Conservation (phyloP, 768 basidiomycete species). For the Termitomyces titanicus region DNA sequence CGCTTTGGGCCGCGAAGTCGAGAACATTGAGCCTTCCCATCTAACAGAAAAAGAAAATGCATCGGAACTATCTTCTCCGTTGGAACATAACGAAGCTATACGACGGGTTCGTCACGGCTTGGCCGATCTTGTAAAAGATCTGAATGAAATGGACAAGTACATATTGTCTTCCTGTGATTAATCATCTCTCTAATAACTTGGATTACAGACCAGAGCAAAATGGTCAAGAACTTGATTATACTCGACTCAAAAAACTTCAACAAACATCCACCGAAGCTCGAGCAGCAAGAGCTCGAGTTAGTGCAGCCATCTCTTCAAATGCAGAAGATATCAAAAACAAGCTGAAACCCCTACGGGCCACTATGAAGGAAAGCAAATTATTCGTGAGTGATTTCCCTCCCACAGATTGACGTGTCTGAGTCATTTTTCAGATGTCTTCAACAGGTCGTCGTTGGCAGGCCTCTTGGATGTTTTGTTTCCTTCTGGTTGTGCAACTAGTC, state of each 20-base stretch:
- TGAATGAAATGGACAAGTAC: constrained; percentile 60
- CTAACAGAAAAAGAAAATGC: neutral
- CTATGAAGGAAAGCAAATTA: constrained; percentile 31
- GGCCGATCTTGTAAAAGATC: constrained; percentile 48
- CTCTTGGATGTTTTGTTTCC: constrained; percentile 29
- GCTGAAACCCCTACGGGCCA: constrained; percentile 29
- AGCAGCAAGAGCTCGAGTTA: constrained; percentile 42
- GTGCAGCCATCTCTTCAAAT: constrained; percentile 35
- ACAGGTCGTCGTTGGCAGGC: constrained; percentile 21
- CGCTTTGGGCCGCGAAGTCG: constrained; percentile 61
- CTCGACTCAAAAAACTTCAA: constrained; percentile 13
- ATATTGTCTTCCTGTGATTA: constrained; percentile 8
- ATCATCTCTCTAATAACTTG: constrained; percentile 1
- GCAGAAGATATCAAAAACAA: constrained; percentile 32
- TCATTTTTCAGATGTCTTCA: constrained; percentile 9
- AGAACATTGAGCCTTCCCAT: constrained; percentile 24
- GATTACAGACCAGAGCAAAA: constrained; percentile 31
- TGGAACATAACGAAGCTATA: constrained; percentile 50
- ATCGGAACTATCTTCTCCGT: constrained; percentile 18
- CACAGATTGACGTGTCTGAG: neutral
- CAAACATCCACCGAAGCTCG: constrained; percentile 24
- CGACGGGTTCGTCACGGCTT: constrained; percentile 56
- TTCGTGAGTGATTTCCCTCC: constrained; percentile 29
- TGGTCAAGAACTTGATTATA: constrained; percentile 33
- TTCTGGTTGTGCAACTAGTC: constrained; percentile 40